A percentile compares a stretch with the other conserved stretches of the same genome.
Conservation (phyloP, 2,329 filamentous ascomycete genomes). For the Aspergillus felis region DNA sequence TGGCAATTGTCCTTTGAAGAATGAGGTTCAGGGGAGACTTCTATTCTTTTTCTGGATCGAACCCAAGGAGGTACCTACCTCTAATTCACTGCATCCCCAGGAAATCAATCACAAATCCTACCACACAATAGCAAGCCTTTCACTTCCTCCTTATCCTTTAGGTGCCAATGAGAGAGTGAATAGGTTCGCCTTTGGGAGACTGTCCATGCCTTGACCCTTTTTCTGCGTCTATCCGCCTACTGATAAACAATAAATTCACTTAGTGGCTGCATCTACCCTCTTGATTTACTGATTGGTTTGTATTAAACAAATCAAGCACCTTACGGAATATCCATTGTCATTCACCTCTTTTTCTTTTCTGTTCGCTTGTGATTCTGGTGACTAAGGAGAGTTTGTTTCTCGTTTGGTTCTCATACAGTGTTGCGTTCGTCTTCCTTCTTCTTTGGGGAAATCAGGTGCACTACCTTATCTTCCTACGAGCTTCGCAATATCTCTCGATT, state of each 20-base stretch:
- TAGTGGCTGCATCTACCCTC: slow-evolving; percentile 1
- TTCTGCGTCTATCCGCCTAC: slow-evolving; percentile 3
- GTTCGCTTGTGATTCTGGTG: background rate
- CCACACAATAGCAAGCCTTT: background rate
- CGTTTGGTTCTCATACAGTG: background rate
- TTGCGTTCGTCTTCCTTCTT: background rate
- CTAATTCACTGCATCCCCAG: background rate
- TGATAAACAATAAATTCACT: background rate
- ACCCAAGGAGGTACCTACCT: background rate
- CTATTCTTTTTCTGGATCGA: background rate
- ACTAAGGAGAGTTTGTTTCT: background rate
- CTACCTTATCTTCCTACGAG: background rate
- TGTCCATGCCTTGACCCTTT: background rate
- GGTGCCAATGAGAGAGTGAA: background rate
- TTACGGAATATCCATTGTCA: background rate
- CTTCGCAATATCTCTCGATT: background rate
- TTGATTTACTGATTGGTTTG: background rate
- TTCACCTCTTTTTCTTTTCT: background rate
- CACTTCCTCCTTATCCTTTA: background rate
- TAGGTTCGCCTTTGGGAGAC: background rate
- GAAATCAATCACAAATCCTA: background rate
- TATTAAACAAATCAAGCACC: background rate
- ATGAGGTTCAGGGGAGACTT: background rate
- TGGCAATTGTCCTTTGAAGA: background rate
- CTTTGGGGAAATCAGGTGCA: background rate